These are phyloP conservation scores for Cyclostephanos invisitatus DNA, from an alignment of 108 stramenopile genomes.

Conservation along the genomic window DNA sequence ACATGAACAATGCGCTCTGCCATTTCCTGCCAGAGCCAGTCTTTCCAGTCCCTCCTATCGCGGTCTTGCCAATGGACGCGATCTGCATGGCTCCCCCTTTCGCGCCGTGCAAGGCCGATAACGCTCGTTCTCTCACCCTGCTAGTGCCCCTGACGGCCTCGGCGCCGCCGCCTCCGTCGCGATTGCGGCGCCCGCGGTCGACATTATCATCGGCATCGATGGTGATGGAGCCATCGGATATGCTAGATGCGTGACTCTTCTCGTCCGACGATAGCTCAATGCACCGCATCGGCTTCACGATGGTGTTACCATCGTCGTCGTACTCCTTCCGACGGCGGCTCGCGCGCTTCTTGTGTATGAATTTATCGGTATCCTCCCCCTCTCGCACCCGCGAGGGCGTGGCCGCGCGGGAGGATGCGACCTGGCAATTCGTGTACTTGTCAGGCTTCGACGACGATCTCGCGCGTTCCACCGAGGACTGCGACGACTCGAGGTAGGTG, in stretches of 20 bases:
- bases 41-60: constrained; percentile 34
- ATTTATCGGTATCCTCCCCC: background rate
- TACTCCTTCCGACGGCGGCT: background rate
- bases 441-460: background rate
- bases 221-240: constrained; percentile 22
- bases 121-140: constrained; percentile 10
- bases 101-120: constrained; percentile 25
- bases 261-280: constrained; percentile 27
- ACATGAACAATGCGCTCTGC: constrained; percentile 52
- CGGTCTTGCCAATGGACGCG: constrained; percentile 20
- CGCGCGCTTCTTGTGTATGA: constrained; percentile 23
- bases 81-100: constrained; percentile 27
- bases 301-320: background rate
- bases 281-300: constrained; percentile 12
- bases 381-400: background rate
- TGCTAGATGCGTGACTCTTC: constrained; percentile 41
- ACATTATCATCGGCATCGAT: constrained; percentile 3
- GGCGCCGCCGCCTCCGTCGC: constrained; percentile 14
- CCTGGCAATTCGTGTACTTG: too few relatives aligned
- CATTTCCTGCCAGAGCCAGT: constrained; percentile 41
- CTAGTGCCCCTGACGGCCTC: background rate
- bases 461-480: constrained; percentile 2
- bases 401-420: background rate
- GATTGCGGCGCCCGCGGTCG: background rate
- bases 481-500: background rate